Evolutionary conservation across 352 stramenopile genomes (phyloP), one percentile per base, ranked within the genome.

Genomic region (Pythium coloratum): DNA sequence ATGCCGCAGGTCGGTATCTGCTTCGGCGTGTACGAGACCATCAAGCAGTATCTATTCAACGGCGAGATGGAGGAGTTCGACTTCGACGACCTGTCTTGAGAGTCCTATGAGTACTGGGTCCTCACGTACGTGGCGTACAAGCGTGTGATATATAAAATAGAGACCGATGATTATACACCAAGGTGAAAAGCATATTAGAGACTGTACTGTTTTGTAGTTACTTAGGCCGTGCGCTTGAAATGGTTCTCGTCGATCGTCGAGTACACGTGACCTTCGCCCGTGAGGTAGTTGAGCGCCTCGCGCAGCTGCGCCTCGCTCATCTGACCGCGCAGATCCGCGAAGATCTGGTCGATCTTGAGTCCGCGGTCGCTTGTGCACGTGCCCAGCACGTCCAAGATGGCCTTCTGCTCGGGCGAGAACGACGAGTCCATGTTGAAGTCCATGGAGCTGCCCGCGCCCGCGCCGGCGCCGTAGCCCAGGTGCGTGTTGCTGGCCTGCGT

Each of bases 161-260:
- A 49, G 42, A 49, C 42, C 42, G 42, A 49, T n/a, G 8, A 6
- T 10, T 49, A 16, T 49, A 16, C 13, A 49, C 13, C 3, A 6
- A 40, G 34, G 1, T 1, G 38, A 44, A 44, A 18, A 44, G 13
- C 38, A 44, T 44, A 44, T 44, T 44, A 44, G 38, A 44, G 28
- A 44, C 9, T 44, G 38, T 24, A 24, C 20, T 24, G 20, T 24
- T 24, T 24, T 24, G 20, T 54, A 54, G 20, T 33, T 54, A 33
- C 24, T 62, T 94, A 94, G 16, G 83, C 77, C 33, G 90, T 97
- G 36, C 88, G 82, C 73, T 92, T 94, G 71, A 94, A 95, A 75
- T 97, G 90, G 72, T 96, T 85, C 67, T 96, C 89, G 68, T 97
- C 90, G 70, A 97, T 95, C 26, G 90, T 97, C 59, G 88, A 95